Evolutionary conservation across 2,329 filamentous ascomycete genomes (phyloP).

Genomic region (Acarospora socialis): DNA sequence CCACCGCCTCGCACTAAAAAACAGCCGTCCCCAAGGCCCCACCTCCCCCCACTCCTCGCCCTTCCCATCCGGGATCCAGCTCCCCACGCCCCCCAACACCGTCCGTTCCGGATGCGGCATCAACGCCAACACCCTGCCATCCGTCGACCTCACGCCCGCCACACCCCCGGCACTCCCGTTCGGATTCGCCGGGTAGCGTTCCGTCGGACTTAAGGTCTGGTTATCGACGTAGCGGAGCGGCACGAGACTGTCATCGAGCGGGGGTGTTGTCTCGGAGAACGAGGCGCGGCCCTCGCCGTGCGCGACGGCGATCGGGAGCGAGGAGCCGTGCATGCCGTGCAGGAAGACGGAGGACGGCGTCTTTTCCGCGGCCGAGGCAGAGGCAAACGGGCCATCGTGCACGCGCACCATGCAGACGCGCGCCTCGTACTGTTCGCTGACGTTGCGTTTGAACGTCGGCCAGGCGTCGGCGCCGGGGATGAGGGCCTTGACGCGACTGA

Average conservation of each 20-base stretch:
- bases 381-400: conserved; percentile 38
- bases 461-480: conserved; percentile 73
- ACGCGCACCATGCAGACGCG: conserved; percentile 77
- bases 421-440: conserved; percentile 78
- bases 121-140: conserved; percentile 62
- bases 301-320: conserved; percentile 72
- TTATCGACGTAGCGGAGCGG: conserved; percentile 81
- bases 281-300: conserved; percentile 81
- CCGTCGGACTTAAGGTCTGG: conserved; percentile 51
- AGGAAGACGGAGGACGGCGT: conserved; percentile 88
- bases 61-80: conserved; percentile 53
- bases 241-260: conserved; percentile 55
- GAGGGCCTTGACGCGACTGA: conserved; percentile 65
- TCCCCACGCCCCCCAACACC: conserved; percentile 62
- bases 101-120: conserved; percentile 95
- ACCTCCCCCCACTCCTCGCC: conserved; percentile 59
- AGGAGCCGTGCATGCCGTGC: conserved; percentile 70
- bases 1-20: conserved; percentile 79
- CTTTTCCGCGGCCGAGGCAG: too few relatives aligned
- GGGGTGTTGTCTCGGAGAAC: conserved; percentile 42
- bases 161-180: conserved; percentile 76
- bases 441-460: conserved; percentile 78
- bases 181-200: conserved; percentile 76
- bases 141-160: conserved; percentile 60
- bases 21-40: conserved; percentile 75